These are phyloP conservation scores for Exophiala sp. DNA, from an alignment of 2,329 filamentous ascomycete genomes.

Conservation along the genomic window DNA sequence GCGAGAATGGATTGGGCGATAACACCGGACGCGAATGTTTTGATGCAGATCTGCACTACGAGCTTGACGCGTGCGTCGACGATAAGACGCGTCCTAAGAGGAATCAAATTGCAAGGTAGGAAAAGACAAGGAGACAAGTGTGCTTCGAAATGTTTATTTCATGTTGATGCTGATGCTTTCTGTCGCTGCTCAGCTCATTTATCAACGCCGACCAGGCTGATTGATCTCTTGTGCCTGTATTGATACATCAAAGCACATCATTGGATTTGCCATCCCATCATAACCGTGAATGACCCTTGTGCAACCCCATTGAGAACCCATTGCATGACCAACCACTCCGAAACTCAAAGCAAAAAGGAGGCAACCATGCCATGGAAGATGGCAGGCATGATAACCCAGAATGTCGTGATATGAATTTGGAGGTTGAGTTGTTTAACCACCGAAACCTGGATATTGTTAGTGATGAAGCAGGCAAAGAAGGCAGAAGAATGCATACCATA, in stretches of 20 bases:
- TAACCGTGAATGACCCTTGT: conserved; percentile 22
- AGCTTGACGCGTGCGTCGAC: no score
- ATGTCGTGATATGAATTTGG: conserved; percentile 14
- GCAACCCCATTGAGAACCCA: conserved; percentile 25
- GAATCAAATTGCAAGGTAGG: no score
- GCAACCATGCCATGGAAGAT: conserved; percentile 14
- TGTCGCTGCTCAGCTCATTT: conserved; percentile 20
- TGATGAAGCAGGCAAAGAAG: background rate
- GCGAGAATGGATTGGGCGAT: no score
- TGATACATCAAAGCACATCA: conserved; percentile 25
- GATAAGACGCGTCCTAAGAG: no score
- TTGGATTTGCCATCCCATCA: conserved; percentile 25
- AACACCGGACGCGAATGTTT: no score
- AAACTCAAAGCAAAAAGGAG: conserved; percentile 24
- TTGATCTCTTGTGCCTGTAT: conserved; percentile 23
- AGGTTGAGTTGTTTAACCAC: conserved; percentile 60
- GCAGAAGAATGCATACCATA: conserved; percentile 58
- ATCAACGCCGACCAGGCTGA: conserved; percentile 23
- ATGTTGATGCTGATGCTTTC: conserved; percentile 19
- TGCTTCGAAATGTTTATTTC: conserved; percentile 22
- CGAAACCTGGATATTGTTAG: conserved; percentile 45
- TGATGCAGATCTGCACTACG: no score
- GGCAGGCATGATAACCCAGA: conserved; percentile 12
- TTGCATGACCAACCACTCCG: conserved; percentile 26
- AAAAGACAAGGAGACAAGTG: background rate